A percentile compares a stretch with the other conserved stretches of the same genome.
phyloP scores from a whole-genome alignment of 495 filamentous ascomycete genomes.

The Pseudomonodictys pantanalensis region DNA sequence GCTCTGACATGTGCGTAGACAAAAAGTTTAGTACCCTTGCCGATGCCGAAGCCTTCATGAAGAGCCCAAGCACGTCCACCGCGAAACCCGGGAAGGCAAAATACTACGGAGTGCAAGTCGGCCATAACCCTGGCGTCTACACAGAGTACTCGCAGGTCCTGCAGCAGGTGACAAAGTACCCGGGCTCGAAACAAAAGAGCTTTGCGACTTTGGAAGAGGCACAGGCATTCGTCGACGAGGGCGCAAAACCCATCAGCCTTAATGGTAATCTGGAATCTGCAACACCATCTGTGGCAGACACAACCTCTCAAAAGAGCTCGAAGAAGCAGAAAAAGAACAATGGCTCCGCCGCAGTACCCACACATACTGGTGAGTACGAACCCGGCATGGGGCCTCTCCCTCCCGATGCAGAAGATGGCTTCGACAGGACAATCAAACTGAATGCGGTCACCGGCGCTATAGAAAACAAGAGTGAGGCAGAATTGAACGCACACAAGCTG shows the following conservation, averaged over 20 bases:
- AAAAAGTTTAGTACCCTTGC: conserved; percentile 76
- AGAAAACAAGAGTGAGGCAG: conserved; percentile 54
- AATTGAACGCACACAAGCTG: conserved; percentile 49
- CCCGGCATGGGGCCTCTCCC: conserved; percentile 57
- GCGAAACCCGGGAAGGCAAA: conserved; percentile 42
- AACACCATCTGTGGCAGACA: conserved; percentile 5
- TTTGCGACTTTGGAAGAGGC: conserved; percentile 79
- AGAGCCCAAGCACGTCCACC: conserved; percentile 53
- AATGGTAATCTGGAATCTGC: conserved; percentile 32
- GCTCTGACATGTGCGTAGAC: conserved; percentile 48
- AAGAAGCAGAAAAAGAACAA: conserved; percentile 45
- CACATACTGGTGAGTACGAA: conserved; percentile 43
- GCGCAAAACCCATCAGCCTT: conserved; percentile 40
- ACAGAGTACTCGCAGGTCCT: conserved; percentile 78
- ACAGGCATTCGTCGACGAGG: conserved; percentile 63
- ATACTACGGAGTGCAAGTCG: conserved; percentile 85
- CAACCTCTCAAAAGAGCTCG: conserved; percentile 28
- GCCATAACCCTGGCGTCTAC: conserved; percentile 82
- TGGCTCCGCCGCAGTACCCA: background rate
- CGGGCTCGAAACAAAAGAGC: conserved; percentile 74
- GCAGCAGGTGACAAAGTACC: conserved; percentile 72
- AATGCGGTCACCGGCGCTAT: conserved; percentile 57
- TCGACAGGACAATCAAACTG: conserved; percentile 57
- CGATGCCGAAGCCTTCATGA: conserved; percentile 76
- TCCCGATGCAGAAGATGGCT: conserved; percentile 57